Base-by-base conservation (phyloP, 2,329 filamentous ascomycete species). In the Sclerotinia sclerotiorum region DNA sequence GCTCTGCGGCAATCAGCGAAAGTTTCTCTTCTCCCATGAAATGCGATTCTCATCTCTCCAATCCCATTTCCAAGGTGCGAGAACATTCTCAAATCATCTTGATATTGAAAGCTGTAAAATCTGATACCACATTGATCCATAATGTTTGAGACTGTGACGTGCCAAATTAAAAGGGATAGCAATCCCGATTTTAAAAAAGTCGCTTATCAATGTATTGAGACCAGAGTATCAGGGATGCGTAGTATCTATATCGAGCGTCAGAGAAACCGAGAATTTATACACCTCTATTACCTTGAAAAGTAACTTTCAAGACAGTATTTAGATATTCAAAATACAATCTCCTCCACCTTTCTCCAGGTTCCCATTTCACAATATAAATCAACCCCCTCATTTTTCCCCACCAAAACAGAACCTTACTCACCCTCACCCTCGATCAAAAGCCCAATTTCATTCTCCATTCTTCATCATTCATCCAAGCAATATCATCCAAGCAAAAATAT, bases 171-270 rank as follows among this genome's bases (percentile, higher is more conserved):
- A n/a, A 5, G 11, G 13, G 39, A 13, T 42, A 15, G 13, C 39
- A 42, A 42, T 3, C 15, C 11, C 10, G 13, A 42, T 15, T 42
- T 42, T 3, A 2, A 13, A 42, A 42, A 13, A 42, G 3, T 42
- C 13, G 39, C 11, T 13, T 42, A 42, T 48, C 51, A 1, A 32
- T 0, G 19, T 68, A 71, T 10, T 61, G 24, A 1, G 15, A 29
- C 54, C 39, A 70, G 21, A 62, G 65, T 3, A 48, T 63, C 1
- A 72, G 64, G 0, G 70, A 63, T 3, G 68, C 39, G 19, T 66
- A 67, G n/a, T 64, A 71, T 2, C 71, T 70, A 29, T 62, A 70
- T 35, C 72, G 68, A 10, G 70, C 69, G 17, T 70, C 29, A 4
- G 68, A 27, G 11, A 72, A 44, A 39, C 71, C 72, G 4, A 73